These are phyloP conservation scores for Coniochaeta sp. DNA, from an alignment of 2,329 filamentous ascomycete species.

Conservation along the genomic window DNA sequence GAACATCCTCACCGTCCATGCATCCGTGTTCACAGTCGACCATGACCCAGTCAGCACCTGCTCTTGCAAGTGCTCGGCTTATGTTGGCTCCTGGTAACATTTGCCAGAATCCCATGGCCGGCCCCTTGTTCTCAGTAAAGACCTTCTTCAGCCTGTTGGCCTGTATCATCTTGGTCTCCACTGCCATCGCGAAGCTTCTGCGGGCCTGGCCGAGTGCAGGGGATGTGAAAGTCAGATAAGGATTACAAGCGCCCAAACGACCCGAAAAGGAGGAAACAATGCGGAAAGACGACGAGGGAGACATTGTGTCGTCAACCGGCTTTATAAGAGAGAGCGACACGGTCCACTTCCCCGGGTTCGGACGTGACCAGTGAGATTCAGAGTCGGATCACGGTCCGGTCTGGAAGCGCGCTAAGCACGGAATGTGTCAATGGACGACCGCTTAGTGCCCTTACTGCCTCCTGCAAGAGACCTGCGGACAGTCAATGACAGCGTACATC, in stretches of 20 bases:
- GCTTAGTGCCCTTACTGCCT: neutral
- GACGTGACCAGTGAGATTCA: neutral
- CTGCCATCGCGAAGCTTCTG: slow-evolving; percentile 4
- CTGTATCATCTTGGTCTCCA: slow-evolving; percentile 26
- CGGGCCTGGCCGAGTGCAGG: neutral
- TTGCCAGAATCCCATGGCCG: slow-evolving; percentile 54
- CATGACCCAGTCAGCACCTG: slow-evolving; percentile 60
- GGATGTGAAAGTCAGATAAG: neutral
- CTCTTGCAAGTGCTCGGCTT: slow-evolving; percentile 50
- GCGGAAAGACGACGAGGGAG: neutral
- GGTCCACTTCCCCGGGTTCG: neutral
- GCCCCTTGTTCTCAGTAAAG: slow-evolving; percentile 36
- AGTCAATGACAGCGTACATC: neutral
- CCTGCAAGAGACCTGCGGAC: neutral
- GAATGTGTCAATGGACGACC: neutral
- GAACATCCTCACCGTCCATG: slow-evolving; percentile 34
- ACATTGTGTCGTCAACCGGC: neutral
- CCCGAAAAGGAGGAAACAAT: neutral
- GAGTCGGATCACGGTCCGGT: neutral
- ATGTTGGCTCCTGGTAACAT: slow-evolving; percentile 55
- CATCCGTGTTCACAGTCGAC: slow-evolving; percentile 52
- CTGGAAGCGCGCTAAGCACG: neutral
- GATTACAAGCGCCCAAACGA: neutral
- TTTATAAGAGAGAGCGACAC: neutral
- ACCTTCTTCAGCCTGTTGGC: slow-evolving; percentile 41